Percentiles rank a stretch among this genome's conserved stretches.
Conservation (phyloP, 75 land plant species). For the Cunninghamia lanceolata region DNA sequence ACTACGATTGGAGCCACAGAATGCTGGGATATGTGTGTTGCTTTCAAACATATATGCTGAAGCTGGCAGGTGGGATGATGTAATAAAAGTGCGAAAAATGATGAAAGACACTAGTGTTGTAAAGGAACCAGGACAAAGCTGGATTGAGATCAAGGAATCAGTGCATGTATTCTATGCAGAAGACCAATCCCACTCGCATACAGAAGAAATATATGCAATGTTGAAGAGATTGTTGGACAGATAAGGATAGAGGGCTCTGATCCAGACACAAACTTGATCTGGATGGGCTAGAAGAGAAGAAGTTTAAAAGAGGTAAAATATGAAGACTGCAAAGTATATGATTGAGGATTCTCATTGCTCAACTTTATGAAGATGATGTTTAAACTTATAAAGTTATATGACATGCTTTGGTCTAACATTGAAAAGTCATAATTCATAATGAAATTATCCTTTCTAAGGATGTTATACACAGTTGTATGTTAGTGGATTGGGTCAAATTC, state of each 20-base stretch:
- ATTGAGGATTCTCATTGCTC: not conserved
- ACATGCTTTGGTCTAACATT: not conserved
- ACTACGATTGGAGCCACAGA: not conserved
- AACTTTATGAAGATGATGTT: not conserved
- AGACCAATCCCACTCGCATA: not conserved
- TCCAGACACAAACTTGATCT: not conserved
- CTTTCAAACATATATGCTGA: not conserved
- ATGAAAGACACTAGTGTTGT: not conserved
- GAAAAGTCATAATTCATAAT: not conserved
- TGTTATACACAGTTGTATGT: not conserved
- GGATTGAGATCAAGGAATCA: not conserved
- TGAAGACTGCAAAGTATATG: not conserved
- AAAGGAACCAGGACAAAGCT: not conserved
- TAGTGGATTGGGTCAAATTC: not conserved
- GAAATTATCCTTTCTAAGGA: not conserved
- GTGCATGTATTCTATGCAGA: not conserved
- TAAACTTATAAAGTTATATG: not conserved
- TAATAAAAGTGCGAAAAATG: not conserved
- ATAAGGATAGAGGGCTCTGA: not conserved
- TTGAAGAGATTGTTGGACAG: not conserved
- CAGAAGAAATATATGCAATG: not conserved
- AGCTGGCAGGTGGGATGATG: not conserved
- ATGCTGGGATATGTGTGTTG: not conserved
- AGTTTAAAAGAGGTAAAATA: not conserved
- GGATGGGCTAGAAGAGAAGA: not conserved